These are phyloP conservation scores for Murraya paniculata DNA, from an alignment of 345 rosid species.

Conservation along the genomic window DNA sequence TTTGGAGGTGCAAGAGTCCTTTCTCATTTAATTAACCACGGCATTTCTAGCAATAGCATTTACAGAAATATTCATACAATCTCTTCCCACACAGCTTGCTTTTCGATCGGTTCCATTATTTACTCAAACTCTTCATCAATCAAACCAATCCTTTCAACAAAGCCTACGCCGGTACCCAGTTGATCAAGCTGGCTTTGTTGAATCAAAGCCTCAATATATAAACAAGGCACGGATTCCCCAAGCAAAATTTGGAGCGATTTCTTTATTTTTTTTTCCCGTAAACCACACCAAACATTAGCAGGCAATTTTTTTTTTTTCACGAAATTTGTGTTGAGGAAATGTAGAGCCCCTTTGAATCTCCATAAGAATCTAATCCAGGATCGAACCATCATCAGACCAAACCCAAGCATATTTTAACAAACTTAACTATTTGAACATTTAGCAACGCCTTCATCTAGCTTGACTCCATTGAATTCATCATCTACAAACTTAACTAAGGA, in stretches of 20 bases:
- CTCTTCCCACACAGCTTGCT: too few species aligned
- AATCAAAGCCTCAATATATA: constrained; percentile 6
- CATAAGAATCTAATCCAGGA: neutral
- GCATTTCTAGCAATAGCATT: too few species aligned
- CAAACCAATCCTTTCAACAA: neutral
- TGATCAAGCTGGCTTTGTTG: neutral
- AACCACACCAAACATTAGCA: constrained; percentile 5
- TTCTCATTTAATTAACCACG: neutral
- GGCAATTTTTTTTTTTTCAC: neutral
- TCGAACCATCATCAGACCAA: too few species aligned
- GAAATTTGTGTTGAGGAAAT: neutral
- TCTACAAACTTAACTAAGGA: constrained; percentile 20
- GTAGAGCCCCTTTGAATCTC: neutral
- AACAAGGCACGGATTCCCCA: constrained; percentile 11
- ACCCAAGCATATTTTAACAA: too few species aligned
- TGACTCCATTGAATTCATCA: constrained; percentile 56
- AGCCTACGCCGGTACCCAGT: constrained; percentile 19
- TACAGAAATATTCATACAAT: too few species aligned
- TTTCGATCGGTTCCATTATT: too few species aligned
- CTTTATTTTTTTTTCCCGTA: neutral
- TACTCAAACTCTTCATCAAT: constrained; percentile 10
- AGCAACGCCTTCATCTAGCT: constrained; percentile 46
- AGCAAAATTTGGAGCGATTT: constrained; percentile 20
- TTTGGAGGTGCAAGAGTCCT: too few species aligned
- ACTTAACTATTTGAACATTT: too few species aligned